Conservation (phyloP, 306 rosid genomes). For the Lagenaria siceraria region DNA sequence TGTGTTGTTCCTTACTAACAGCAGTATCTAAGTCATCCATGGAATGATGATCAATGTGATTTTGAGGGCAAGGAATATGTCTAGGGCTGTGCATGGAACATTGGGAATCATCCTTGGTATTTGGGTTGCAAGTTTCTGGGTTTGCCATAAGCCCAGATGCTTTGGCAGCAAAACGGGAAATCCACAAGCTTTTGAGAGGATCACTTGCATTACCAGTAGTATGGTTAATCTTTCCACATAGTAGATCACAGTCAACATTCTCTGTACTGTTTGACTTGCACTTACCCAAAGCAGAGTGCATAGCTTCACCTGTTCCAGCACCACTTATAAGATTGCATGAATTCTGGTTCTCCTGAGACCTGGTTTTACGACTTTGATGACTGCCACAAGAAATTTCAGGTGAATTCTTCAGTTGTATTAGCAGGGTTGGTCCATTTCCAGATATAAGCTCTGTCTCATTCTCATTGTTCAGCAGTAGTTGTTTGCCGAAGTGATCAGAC, state of each 20-base stretch:
- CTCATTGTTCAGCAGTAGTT: conserved; percentile 15
- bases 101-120: conserved; percentile 19
- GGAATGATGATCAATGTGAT: conserved; percentile 16
- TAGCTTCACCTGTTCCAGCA: conserved; percentile 19
- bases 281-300: conserved; percentile 33
- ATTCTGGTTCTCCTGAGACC: conserved; percentile 17
- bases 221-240: conserved; percentile 21
- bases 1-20: conserved; percentile 20
- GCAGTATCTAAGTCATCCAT: conserved; percentile 13
- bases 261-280: conserved; percentile 23
- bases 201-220: conserved; percentile 17
- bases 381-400: conserved; percentile 18
- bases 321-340: conserved; percentile 7
- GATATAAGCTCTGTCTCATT: conserved; percentile 19
- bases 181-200: conserved; percentile 46
- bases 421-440: conserved; percentile 22
- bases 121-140: conserved; percentile 15
- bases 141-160: conserved; percentile 14
- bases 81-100: conserved; percentile 19
- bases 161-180: conserved; percentile 55
- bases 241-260: conserved; percentile 20
- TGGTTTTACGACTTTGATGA: conserved; percentile 25
- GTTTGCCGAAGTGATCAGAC: conserved; percentile 15
- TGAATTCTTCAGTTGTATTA: conserved; percentile 24
- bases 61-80: conserved; percentile 14